These are phyloP conservation scores for Gynostemma pentaphyllum DNA, from an alignment of 306 rosid genomes.

Conservation along the genomic window DNA sequence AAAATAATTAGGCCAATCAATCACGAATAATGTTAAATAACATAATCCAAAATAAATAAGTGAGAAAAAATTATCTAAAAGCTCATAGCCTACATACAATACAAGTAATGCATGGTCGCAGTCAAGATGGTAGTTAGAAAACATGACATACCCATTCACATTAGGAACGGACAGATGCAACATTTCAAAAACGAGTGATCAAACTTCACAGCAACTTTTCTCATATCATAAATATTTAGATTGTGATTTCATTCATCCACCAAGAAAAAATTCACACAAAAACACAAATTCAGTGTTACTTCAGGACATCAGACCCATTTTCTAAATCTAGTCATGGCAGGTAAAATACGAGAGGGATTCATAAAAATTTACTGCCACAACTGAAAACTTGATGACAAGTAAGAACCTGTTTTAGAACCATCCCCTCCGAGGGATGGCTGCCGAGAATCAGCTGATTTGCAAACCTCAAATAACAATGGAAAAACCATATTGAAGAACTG, in stretches of 20 bases:
- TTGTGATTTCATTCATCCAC: background rate
- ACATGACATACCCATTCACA: background rate
- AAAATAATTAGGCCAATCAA: background rate
- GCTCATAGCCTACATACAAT: background rate
- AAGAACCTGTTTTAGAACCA: conserved; percentile 49
- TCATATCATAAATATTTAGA: background rate
- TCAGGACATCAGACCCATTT: background rate
- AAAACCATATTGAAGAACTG: conserved; percentile 59
- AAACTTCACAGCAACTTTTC: background rate
- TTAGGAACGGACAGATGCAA: too few species aligned
- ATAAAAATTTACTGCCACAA: background rate
- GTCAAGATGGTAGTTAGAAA: background rate
- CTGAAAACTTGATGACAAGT: conserved; percentile 5
- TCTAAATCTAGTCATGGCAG: background rate
- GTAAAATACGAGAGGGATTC: background rate
- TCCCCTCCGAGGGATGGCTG: conserved; percentile 38
- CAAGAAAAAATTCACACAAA: too few species aligned
- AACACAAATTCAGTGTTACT: background rate
- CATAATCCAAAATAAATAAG: background rate
- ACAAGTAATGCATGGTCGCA: background rate
- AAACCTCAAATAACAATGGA: conserved; percentile 56
- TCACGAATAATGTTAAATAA: background rate
- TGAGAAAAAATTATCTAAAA: background rate
- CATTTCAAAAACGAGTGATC: background rate
- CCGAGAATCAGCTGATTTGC: conserved; percentile 36